Percentiles rank a stretch among this genome's conserved stretches.
Conservation (phyloP, 768 basidiomycete genomes). For the Serpula lacrymans region DNA sequence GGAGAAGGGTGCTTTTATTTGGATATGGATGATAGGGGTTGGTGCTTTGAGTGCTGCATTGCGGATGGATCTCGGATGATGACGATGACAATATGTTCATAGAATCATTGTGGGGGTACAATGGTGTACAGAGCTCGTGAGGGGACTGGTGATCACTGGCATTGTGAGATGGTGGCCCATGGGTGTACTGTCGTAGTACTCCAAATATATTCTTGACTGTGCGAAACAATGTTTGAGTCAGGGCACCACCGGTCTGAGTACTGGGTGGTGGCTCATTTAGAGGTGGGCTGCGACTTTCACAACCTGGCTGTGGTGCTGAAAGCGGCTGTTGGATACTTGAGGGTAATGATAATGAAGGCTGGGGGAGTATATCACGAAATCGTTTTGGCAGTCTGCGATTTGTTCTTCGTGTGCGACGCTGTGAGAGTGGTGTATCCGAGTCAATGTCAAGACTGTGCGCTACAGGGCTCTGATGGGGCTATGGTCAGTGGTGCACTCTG, state of each 20-base stretch:
- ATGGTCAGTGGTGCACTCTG: neutral
- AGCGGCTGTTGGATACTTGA: neutral
- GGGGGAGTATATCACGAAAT: conserved; percentile 5
- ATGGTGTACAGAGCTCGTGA: too few relatives aligned
- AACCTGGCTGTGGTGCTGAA: neutral
- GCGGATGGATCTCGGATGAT: neutral
- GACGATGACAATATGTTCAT: too few relatives aligned
- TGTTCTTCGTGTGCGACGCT: neutral
- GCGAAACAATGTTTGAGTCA: neutral
- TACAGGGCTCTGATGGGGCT: too few relatives aligned
- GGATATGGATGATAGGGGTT: conserved; percentile 11
- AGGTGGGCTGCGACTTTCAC: neutral
- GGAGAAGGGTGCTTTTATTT: conserved; percentile 11
- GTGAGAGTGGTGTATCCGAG: conserved; percentile 1
- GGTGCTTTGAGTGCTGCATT: neutral
- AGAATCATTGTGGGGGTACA: too few relatives aligned
- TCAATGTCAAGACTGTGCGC: too few relatives aligned
- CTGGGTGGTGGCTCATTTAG: too few relatives aligned
- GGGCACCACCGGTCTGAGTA: too few relatives aligned
- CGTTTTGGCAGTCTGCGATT: conserved; percentile 1
- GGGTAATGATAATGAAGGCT: neutral
- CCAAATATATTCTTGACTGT: conserved; percentile 5
- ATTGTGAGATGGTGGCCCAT: neutral
- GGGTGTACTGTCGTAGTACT: neutral
- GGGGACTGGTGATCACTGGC: conserved; percentile 1